Base-by-base conservation (phyloP, 129 eudicot genomes). In the Mikania micrantha region DNA sequence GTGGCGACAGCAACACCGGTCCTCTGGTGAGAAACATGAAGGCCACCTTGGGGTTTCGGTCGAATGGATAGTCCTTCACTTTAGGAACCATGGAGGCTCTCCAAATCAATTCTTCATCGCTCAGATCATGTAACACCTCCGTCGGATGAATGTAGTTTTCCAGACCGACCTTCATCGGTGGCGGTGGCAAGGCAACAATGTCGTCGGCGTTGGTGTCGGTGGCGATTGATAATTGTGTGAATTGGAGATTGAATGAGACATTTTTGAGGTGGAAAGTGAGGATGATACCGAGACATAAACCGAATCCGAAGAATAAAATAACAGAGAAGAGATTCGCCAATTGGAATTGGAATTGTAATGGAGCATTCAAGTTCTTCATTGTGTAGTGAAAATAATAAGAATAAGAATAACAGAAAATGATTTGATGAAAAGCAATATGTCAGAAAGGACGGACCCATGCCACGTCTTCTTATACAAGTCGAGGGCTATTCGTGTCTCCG, bases 21-120 rank as follows among this genome's bases (percentile, higher is more conserved):
- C 85, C 86, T 24, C 80, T 83, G 7, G 85, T 84, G 76, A 89
- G 67, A 74, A 89, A 89, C 90, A 89, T 78, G 52, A 89, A 89
- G 8, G 96, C 96, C 32, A 89, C 77, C 75, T 86, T 89, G 2
- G 88, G 88, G 12, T 66, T 78, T 15, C 77, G 56, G 1, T 64
- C 40, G 40, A 61, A 83, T 0, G 91, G 91, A 67, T 52, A 78
- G 12, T 78, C 77, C 2, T 3, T 13, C 15, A 81, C 80, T 65
- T 72, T 83, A 0, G 90, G 90, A 29, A 67, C 81, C 85, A 85
- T 83, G 7, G 93, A 85, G 13, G 90, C 93, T 39, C 82, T 79
- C 90, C 90, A 85, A 19, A 85, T 21, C 71, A 89, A 66, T 58
- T 85, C 85, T 9, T 71, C 57, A 2, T 89, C 96, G 10, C 19